These are phyloP conservation scores for Trametes gibbosa DNA, from an alignment of 768 basidiomycete genomes.

Conservation along the genomic window DNA sequence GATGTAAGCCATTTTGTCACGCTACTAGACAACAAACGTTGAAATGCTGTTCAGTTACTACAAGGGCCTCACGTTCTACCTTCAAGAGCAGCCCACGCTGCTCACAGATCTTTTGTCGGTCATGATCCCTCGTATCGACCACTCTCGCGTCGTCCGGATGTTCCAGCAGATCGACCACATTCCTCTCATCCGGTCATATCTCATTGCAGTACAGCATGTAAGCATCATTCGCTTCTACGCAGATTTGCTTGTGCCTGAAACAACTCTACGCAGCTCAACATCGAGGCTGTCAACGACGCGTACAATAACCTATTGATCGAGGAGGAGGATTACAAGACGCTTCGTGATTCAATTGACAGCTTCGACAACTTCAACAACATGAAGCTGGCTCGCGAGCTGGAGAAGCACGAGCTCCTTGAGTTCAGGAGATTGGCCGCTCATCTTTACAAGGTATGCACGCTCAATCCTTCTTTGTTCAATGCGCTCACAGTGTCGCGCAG, in stretches of 20 bases:
- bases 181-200: slow-evolving; percentile 92
- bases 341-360: slow-evolving; percentile 96
- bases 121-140: slow-evolving; percentile 92
- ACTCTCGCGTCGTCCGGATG: slow-evolving; percentile 91
- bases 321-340: slow-evolving; percentile 97
- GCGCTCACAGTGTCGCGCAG: slow-evolving; percentile 39
- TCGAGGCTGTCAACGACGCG: slow-evolving; percentile 96
- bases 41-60: slow-evolving; percentile 58
- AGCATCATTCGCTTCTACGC: slow-evolving; percentile 26
- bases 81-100: slow-evolving; percentile 89
- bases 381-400: slow-evolving; percentile 77
- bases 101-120: slow-evolving; percentile 92
- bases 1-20: slow-evolving; percentile 54
- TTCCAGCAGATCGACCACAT: slow-evolving; percentile 95
- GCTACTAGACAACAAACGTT: neutral
- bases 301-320: slow-evolving; percentile 98
- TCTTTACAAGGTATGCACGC: slow-evolving; percentile 76
- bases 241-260: neutral
- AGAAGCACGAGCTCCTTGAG: slow-evolving; percentile 89
- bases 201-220: slow-evolving; percentile 94
- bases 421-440: slow-evolving; percentile 95
- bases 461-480: neutral
- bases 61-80: slow-evolving; percentile 91
- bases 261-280: slow-evolving; percentile 62
- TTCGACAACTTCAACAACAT: slow-evolving; percentile 98